Evolutionary conservation across 108 stramenopile genomes (phyloP).

Genomic region (Fistulifera solaris): DNA sequence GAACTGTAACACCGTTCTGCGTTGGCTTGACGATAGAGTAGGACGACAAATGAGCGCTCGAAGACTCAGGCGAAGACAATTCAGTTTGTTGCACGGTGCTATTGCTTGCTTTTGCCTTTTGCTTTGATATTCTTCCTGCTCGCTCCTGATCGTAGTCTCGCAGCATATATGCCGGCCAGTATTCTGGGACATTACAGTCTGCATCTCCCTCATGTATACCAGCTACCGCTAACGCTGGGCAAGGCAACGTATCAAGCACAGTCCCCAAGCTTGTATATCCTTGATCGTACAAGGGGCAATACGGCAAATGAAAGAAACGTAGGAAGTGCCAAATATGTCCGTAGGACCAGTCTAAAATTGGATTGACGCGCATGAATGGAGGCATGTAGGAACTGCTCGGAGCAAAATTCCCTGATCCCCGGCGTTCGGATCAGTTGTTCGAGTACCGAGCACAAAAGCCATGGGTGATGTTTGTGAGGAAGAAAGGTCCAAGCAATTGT

Average conservation of each 20-base stretch:
- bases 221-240: constrained; percentile 73
- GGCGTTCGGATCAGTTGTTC: constrained; percentile 91
- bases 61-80: background rate
- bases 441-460: constrained; percentile 94
- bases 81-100: constrained; percentile 3
- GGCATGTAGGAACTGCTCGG: constrained; percentile 91
- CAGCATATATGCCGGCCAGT: constrained; percentile 85
- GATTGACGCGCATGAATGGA: constrained; percentile 96
- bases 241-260: constrained; percentile 80
- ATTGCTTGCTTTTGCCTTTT: constrained; percentile 15
- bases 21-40: background rate
- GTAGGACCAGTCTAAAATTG: constrained; percentile 88
- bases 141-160: constrained; percentile 74
- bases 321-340: constrained; percentile 92
- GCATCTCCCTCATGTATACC: background rate
- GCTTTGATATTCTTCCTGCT: constrained; percentile 56
- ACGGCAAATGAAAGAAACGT: constrained; percentile 76
- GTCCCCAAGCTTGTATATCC: constrained; percentile 97
- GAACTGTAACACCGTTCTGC: background rate
- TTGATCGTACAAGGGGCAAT: constrained; percentile 90
- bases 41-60: background rate
- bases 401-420: constrained; percentile 58
- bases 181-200: constrained; percentile 25
- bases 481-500: constrained; percentile 7
- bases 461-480: constrained; percentile 32